A percentile compares a stretch with the other conserved stretches of the same genome.
phyloP scores from a whole-genome alignment of 2,329 filamentous ascomycete genomes.

The Xylogone sp. region DNA sequence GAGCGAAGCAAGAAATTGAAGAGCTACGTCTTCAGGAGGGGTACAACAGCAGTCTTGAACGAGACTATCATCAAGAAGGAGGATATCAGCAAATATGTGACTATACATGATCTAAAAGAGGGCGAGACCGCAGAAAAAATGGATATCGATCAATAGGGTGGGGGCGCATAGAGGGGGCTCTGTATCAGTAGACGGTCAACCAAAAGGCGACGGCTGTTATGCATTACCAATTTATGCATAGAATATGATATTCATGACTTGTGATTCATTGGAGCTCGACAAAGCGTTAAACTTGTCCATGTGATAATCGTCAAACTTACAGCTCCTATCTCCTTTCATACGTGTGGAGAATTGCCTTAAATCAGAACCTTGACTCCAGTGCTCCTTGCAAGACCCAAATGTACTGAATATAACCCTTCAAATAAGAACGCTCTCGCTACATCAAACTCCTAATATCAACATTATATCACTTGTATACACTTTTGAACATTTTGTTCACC shows the following conservation, averaged over 20 bases:
- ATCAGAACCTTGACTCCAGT: too few relatives aligned
- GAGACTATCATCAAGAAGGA: slow-evolving; percentile 95
- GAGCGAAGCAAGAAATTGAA: slow-evolving; percentile 85
- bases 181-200: slow-evolving; percentile 1
- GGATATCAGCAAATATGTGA: slow-evolving; percentile 91
- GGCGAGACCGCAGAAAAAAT: slow-evolving; percentile 57
- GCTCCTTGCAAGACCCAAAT: too few relatives aligned
- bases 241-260: not conserved
- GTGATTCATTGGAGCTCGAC: not conserved
- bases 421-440: too few relatives aligned
- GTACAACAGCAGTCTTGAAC: slow-evolving; percentile 93
- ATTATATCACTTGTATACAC: too few relatives aligned
- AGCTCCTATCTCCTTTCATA: too few relatives aligned
- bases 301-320: too few relatives aligned
- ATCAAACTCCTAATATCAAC: too few relatives aligned
- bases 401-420: too few relatives aligned
- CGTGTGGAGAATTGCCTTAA: too few relatives aligned
- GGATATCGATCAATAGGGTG: slow-evolving; percentile 62
- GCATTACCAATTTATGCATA: slow-evolving; percentile 2
- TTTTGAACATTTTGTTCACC: not conserved
- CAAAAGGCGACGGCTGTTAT: not conserved
- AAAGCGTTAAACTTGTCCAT: not conserved
- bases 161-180: slow-evolving; percentile 1
- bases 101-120: slow-evolving; percentile 71
- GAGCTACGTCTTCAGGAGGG: slow-evolving; percentile 85